Evolutionary conservation across 768 basidiomycete genomes (phyloP).

Genomic region (Jaapia argillacea): DNA sequence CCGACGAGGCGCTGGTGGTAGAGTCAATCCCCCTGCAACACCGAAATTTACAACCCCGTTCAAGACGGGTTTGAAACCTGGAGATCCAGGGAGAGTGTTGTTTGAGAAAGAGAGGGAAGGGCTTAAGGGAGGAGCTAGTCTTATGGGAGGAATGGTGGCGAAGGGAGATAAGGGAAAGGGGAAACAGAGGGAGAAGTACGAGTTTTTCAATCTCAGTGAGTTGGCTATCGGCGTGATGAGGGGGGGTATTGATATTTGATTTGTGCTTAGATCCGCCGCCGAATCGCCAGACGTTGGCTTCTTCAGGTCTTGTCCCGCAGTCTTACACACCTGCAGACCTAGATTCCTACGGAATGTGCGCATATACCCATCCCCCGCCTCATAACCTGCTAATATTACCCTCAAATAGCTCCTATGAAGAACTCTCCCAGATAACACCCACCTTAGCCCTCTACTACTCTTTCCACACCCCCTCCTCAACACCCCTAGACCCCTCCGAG

Average conservation of each 20-base stretch:
- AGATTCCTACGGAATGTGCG: conserved; percentile 15
- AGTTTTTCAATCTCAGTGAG: conserved; percentile 10
- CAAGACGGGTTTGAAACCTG: conserved; percentile 19
- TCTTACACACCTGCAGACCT: conserved; percentile 11
- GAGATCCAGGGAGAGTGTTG: conserved; percentile 14
- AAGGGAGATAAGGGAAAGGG: neutral
- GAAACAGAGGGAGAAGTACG: neutral
- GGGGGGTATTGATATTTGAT: neutral
- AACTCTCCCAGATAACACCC: conserved; percentile 46
- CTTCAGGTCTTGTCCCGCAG: conserved; percentile 11
- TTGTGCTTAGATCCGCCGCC: conserved; percentile 5
- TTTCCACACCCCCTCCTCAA: conserved; percentile 35
- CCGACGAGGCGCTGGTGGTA: conserved; percentile 9
- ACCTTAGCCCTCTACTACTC: conserved; percentile 46
- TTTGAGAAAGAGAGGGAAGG: conserved; percentile 10
- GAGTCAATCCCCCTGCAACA: conserved; percentile 6
- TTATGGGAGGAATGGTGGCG: neutral
- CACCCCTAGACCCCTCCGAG: conserved; percentile 13
- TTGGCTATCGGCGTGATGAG: neutral
- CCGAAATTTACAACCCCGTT: conserved; percentile 20
- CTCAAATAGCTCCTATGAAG: too few relatives aligned
- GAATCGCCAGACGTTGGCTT: conserved; percentile 9
- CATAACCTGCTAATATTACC: too few relatives aligned
- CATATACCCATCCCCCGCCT: too few relatives aligned
- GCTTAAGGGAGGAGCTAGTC: neutral